A percentile compares a stretch with the other conserved stretches of the same genome.
These are phyloP conservation scores for Globisporangium radiosum DNA, from an alignment of 352 stramenopile species.

Conservation along the genomic window DNA sequence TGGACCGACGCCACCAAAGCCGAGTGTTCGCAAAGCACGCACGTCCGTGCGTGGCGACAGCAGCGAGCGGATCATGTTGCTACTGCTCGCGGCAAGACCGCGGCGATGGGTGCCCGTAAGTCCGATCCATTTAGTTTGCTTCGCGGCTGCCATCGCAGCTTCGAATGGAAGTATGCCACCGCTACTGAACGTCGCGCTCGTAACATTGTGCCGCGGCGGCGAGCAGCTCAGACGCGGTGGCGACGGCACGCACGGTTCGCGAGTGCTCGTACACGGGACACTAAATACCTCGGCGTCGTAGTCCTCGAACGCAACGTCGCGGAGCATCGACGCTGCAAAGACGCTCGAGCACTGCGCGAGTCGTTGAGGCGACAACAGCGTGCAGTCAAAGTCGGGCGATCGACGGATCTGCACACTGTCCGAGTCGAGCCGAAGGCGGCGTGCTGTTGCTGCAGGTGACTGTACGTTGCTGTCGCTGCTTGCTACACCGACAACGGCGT, in stretches of 20 bases:
- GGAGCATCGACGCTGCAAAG: constrained; percentile 29
- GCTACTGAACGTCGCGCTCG: neutral
- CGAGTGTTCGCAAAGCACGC: neutral
- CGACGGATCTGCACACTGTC: constrained; percentile 28
- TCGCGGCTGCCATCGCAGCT: neutral
- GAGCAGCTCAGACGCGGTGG: neutral
- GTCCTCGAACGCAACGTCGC: constrained; percentile 37
- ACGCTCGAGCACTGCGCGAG: constrained; percentile 19
- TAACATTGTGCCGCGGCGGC: neutral
- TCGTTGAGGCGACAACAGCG: constrained; percentile 10
- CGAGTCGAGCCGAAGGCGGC: no score
- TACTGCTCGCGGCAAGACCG: constrained; percentile 9
- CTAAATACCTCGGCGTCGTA: constrained; percentile 68
- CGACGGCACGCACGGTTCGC: no score
- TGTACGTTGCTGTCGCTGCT: no score
- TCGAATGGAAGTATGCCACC: neutral
- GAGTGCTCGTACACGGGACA: neutral
- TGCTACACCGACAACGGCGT: no score
- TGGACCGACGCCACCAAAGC: neutral
- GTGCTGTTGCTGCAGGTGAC: no score
- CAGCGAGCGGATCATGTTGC: constrained; percentile 7
- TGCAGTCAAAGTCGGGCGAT: constrained; percentile 40
- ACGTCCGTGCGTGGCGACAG: constrained; percentile 6
- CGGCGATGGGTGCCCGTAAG: neutral
- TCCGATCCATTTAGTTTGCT: neutral